phyloP scores from a whole-genome alignment of 2,329 filamentous ascomycete species.

The Shiraia sp. region DNA sequence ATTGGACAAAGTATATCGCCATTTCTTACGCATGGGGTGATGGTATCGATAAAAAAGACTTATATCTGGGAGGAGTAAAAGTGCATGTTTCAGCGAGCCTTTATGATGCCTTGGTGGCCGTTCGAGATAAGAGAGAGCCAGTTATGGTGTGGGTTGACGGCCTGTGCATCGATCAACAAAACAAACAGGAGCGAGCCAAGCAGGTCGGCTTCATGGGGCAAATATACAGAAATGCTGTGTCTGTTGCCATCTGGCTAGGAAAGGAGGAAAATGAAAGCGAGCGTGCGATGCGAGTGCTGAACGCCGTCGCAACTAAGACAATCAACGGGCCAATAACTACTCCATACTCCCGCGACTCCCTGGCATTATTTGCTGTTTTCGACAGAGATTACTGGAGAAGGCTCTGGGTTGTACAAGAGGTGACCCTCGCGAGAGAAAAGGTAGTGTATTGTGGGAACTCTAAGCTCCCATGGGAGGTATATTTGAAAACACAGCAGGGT shows the following conservation, averaged over 20 bases:
- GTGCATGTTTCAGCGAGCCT: constrained; percentile 19
- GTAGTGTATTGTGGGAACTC: constrained; percentile 46
- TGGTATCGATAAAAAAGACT: constrained; percentile 17
- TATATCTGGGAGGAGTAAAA: constrained; percentile 11
- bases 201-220: constrained; percentile 24
- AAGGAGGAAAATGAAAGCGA: constrained; percentile 30
- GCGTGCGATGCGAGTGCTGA: constrained; percentile 37
- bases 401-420: constrained; percentile 52
- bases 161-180: constrained; percentile 33
- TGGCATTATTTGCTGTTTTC: constrained; percentile 36
- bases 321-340: constrained; percentile 29
- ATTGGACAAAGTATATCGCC: constrained; percentile 28
- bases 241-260: constrained; percentile 31
- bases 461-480: constrained; percentile 41
- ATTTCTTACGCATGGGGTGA: constrained; percentile 45
- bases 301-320: constrained; percentile 27
- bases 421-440: constrained; percentile 42
- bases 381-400: constrained; percentile 45
- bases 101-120: constrained; percentile 16
- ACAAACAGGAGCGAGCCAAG: constrained; percentile 16
- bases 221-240: constrained; percentile 21
- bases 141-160: constrained; percentile 32
- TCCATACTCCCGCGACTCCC: constrained; percentile 28
- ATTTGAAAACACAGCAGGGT: constrained; percentile 16
- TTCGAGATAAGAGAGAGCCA: constrained; percentile 12